These are phyloP conservation scores for Metschnikowia colocasiae DNA, from an alignment of 805 yeast species.

Conservation along the genomic window DNA sequence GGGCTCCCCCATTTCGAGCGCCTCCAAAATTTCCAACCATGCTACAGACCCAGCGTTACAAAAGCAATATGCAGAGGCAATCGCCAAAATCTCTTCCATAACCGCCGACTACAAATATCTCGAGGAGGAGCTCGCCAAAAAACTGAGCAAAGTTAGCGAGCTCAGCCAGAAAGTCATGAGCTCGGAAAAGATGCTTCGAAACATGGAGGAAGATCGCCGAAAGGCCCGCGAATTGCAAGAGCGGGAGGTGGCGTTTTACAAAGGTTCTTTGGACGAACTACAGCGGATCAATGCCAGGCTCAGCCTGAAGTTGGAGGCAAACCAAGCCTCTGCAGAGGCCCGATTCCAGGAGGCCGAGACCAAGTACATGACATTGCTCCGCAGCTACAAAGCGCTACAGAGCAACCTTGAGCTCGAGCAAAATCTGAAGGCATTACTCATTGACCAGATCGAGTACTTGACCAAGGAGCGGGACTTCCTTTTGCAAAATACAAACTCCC, in stretches of 20 bases:
- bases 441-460: conserved; percentile 52
- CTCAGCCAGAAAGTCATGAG: conserved; percentile 24
- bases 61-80: conserved; percentile 30
- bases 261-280: conserved; percentile 31
- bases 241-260: conserved; percentile 31
- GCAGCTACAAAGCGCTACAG: conserved; percentile 40
- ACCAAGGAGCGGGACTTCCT: conserved; percentile 31
- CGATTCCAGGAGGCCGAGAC: conserved; percentile 14
- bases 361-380: conserved; percentile 29
- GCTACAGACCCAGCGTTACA: conserved; percentile 13
- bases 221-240: conserved; percentile 27
- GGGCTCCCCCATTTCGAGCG: neutral
- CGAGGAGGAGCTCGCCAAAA: conserved; percentile 29
- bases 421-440: conserved; percentile 48
- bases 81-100: conserved; percentile 25
- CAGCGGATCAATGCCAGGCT: conserved; percentile 20
- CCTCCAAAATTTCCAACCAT: neutral
- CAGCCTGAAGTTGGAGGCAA: conserved; percentile 19
- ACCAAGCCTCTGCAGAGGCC: conserved; percentile 5
- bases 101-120: conserved; percentile 28
- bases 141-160: conserved; percentile 24
- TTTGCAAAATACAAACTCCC: conserved; percentile 8
- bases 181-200: conserved; percentile 28
- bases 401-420: conserved; percentile 52
- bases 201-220: conserved; percentile 27